Evolutionary conservation across 2,329 filamentous ascomycete species (phyloP), one percentile per base, ranked within the genome.

Genomic region (Orbilia javanica): DNA sequence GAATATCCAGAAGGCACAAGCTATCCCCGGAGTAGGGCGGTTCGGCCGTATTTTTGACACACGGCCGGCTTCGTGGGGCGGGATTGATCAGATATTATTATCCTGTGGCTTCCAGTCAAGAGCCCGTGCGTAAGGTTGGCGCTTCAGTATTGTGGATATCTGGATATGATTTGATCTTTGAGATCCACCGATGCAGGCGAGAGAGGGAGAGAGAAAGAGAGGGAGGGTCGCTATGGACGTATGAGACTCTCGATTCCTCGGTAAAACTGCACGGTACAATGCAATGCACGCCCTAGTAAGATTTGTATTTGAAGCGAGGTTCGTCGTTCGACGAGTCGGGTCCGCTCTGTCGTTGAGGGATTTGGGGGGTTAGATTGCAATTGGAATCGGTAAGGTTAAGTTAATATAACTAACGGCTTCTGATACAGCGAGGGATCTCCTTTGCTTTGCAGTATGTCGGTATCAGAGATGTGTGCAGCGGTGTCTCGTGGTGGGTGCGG

Each of bases 401-500:
- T 18, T 25, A 60, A 60, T 25, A 60, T 60, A 57, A 15, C 55
- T 27, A 60, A 42, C 31, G 55, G 55, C 55, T 60, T 60, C 55
- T 31, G 65, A 50, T 42, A 46, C 53, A 46, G 57, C 29, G 29
- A 25, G 53, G 29, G 31, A 42, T 20, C 50, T 68, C 64, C 20
- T 44, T 44, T 44, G 42, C 15, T 20, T 52, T 53, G 55, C 55
- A 64, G 34, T 27, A 46, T 22, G 65, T 52, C 67, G 67, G 67
- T 57, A 73, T 73, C 69, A 73, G 11, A 66, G 60, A 25, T 60
- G 69, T 15, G 44, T 66, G 69, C 69, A 73, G 69, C 69, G 69
- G 60, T 73, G 69, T 73, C 69, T 73, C 69, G 69, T 78, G 67
- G 60, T 63, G 67, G 46, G 67, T 63, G 63, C 74, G 74, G 74